These are phyloP conservation scores for Abelmoschus esculentus DNA, from an alignment of 345 rosid species.

Conservation along the genomic window DNA sequence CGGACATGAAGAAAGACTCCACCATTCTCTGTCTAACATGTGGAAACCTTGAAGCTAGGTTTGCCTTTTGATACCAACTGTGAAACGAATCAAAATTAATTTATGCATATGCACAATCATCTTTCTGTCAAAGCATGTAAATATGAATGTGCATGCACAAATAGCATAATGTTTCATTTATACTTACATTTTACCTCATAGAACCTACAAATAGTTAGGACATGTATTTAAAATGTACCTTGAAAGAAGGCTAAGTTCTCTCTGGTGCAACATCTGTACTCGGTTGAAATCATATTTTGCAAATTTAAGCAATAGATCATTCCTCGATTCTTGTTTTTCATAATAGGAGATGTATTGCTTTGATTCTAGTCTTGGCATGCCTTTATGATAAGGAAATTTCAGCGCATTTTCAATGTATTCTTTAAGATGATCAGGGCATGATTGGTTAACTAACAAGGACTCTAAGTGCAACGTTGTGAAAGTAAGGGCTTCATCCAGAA, in stretches of 20 bases:
- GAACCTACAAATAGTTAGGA: not conserved
- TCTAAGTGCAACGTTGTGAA: constrained; percentile 3
- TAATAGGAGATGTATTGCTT: not conserved
- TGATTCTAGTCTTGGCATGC: not conserved
- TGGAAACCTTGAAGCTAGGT: not conserved
- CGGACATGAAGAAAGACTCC: not conserved
- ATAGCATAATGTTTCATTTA: not conserved
- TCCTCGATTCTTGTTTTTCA: not conserved
- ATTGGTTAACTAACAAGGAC: not conserved
- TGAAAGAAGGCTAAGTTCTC: not conserved
- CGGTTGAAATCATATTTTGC: constrained; percentile 13
- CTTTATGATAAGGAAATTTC: not conserved
- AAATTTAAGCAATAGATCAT: not conserved
- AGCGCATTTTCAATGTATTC: not conserved
- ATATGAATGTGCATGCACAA: no score
- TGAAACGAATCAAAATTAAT: not conserved
- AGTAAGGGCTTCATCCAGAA: constrained; percentile 9
- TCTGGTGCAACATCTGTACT: constrained; percentile 3
- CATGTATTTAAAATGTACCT: not conserved
- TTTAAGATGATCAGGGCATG: not conserved
- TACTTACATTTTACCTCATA: not conserved
- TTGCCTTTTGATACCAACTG: not conserved
- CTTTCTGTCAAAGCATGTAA: no score
- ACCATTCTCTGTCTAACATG: constrained; percentile 14
- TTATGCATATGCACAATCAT: no score